Evolutionary conservation across 441 rosid genomes (phyloP).

Genomic region (Eutrema salsugineum): DNA sequence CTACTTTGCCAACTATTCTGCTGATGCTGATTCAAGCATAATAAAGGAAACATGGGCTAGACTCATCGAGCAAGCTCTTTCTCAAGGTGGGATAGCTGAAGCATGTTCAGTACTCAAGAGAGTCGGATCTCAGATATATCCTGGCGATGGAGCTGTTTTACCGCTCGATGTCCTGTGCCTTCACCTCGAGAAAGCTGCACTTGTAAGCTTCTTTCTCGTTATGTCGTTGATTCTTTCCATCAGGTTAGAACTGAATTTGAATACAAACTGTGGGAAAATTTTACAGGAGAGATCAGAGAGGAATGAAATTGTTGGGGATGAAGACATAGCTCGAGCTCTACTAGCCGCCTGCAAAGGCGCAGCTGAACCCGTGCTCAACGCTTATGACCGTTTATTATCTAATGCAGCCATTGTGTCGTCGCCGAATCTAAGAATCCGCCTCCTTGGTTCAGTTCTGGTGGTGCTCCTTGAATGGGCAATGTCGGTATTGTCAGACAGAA

Average conservation of each 20-base stretch:
- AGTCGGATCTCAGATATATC: conserved; percentile 79
- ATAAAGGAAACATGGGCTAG: conserved; percentile 95
- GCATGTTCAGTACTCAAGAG: conserved; percentile 89
- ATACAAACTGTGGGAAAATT: background rate
- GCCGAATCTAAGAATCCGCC: conserved; percentile 78
- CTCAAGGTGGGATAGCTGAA: conserved; percentile 86
- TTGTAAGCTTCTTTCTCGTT: conserved; percentile 42
- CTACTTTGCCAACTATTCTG: conserved; percentile 89
- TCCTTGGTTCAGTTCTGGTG: conserved; percentile 71
- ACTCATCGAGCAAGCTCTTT: conserved; percentile 88
- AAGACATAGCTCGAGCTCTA: conserved; percentile 84
- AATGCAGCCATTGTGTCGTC: conserved; percentile 77
- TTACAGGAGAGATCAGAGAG: conserved; percentile 83
- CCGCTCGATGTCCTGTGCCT: conserved; percentile 87
- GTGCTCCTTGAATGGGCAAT: conserved; percentile 96
- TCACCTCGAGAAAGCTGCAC: conserved; percentile 93
- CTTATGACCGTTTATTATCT: conserved; percentile 82
- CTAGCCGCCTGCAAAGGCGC: conserved; percentile 94
- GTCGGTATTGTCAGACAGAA: conserved; percentile 78
- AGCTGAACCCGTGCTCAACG: conserved; percentile 80
- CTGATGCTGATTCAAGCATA: conserved; percentile 90
- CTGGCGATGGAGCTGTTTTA: conserved; percentile 90
- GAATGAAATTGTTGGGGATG: conserved; percentile 71
- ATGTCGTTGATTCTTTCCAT: background rate
- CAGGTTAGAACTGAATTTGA: conserved; percentile 4